Conservation (phyloP, 2,329 filamentous ascomycete species). For the Fusarium virguliforme region DNA sequence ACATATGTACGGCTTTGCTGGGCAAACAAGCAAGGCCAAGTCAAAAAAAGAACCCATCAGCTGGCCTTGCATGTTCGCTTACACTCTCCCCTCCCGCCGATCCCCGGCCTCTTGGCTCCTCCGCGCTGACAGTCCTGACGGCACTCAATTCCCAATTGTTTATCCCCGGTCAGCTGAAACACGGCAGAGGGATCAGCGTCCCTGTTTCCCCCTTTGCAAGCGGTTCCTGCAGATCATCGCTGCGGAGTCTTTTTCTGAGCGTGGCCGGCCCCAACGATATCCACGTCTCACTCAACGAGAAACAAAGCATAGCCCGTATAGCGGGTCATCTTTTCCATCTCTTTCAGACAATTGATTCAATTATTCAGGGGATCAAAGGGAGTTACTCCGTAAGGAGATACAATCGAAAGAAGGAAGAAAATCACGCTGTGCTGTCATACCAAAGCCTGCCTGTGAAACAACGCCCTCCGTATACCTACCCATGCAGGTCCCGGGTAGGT, state of each 20-base stretch:
- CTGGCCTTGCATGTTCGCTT: slow-evolving; percentile 25
- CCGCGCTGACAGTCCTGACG: background rate
- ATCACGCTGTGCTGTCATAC: slow-evolving; percentile 13
- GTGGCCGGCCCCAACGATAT: slow-evolving; percentile 15
- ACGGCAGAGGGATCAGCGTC: slow-evolving; percentile 10
- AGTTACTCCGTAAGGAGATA: background rate
- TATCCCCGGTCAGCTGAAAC: slow-evolving; percentile 23
- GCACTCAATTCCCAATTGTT: background rate
- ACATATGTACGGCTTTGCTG: background rate
- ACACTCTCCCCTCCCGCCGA: background rate
- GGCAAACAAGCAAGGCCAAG: slow-evolving; percentile 26
- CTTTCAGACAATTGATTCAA: slow-evolving; percentile 1
- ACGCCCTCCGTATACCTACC: background rate
- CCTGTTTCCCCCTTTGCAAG: slow-evolving; percentile 15
- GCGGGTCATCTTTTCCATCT: background rate
- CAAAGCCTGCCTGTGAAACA: slow-evolving; percentile 20
- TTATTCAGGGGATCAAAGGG: slow-evolving; percentile 9
- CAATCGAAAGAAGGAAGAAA: background rate
- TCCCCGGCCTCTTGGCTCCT: slow-evolving; percentile 21
- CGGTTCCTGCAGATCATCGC: slow-evolving; percentile 46
- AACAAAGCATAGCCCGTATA: slow-evolving; percentile 14
- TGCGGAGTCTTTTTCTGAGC: slow-evolving; percentile 25
- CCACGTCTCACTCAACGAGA: slow-evolving; percentile 27
- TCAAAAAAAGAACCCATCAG: slow-evolving; percentile 30
- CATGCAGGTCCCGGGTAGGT: slow-evolving; percentile 39